Percentiles rank a stretch among this genome's conserved stretches.
Conservation (phyloP, 2,329 filamentous ascomycete genomes). For the Rugonectria rugulosa region DNA sequence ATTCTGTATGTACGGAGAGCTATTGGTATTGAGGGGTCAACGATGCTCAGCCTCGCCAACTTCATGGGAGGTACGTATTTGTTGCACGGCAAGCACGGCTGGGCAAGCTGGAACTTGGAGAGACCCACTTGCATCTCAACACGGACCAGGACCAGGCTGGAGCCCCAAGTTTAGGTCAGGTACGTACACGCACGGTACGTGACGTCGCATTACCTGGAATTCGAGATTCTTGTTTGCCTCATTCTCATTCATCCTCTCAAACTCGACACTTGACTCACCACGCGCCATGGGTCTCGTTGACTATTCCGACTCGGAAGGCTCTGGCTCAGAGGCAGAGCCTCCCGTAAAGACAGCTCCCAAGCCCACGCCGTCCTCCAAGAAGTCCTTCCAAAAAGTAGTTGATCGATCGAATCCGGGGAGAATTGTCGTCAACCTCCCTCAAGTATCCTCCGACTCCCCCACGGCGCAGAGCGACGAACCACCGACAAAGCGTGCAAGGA, state of each 20-base stretch:
- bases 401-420: slow-evolving; percentile 83
- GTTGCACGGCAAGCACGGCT: too few species aligned
- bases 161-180: slow-evolving; percentile 30
- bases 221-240: background rate
- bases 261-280: background rate
- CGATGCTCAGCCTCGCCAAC: slow-evolving; percentile 30
- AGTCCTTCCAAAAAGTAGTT: slow-evolving; percentile 79
- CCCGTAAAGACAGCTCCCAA: slow-evolving; percentile 42
- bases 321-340: slow-evolving; percentile 63
- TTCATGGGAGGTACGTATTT: too few species aligned
- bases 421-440: slow-evolving; percentile 81
- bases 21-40: slow-evolving; percentile 25
- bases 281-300: slow-evolving; percentile 77
- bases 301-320: slow-evolving; percentile 87
- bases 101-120: slow-evolving; percentile 5
- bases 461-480: slow-evolving; percentile 44
- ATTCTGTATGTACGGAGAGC: too few species aligned
- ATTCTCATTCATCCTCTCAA: background rate
- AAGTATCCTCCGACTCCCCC: slow-evolving; percentile 53
- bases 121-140: slow-evolving; percentile 22
- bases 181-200: background rate
- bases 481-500: slow-evolving; percentile 75
- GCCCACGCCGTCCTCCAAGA: slow-evolving; percentile 54
- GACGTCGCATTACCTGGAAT: slow-evolving; percentile 7
- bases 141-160: slow-evolving; percentile 23